Conservation (phyloP, 75 land plant genomes). For the Adiantum capillusveneris region DNA sequence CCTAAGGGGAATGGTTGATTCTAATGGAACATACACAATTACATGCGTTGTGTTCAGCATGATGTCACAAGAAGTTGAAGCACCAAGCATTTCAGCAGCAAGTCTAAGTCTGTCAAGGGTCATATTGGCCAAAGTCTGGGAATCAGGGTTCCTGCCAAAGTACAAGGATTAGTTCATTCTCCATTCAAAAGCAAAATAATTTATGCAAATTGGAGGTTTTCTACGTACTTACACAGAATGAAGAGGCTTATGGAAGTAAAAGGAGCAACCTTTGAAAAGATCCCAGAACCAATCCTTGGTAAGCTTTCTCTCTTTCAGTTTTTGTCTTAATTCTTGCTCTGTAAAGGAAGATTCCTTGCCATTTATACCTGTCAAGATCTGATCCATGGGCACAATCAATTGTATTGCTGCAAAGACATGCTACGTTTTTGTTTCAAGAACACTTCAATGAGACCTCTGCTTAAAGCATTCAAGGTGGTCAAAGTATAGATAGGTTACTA, state of each 20-base stretch:
- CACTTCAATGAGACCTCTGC: too few relatives aligned
- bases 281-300: conserved; percentile 7
- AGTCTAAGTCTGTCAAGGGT: conserved; percentile 13
- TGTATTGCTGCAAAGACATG: too few relatives aligned
- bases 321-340: background rate
- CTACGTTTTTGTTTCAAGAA: too few relatives aligned
- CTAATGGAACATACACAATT: conserved; percentile 11
- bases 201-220: background rate
- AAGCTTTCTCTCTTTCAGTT: background rate
- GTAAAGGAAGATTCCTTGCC: too few relatives aligned
- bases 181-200: too few relatives aligned
- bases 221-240: conserved; percentile 14
- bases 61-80: conserved; percentile 6
- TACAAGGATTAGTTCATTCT: background rate
- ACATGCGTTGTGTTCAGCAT: conserved; percentile 1
- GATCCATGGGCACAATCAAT: too few relatives aligned
- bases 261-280: conserved; percentile 9
- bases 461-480: too few relatives aligned
- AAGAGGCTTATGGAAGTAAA: conserved; percentile 17
- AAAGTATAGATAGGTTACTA: too few relatives aligned
- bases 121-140: conserved; percentile 5
- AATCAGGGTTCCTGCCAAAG: conserved; percentile 14
- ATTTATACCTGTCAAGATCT: too few relatives aligned
- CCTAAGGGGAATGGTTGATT: background rate
- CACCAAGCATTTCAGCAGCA: conserved; percentile 12